phyloP scores from a whole-genome alignment of 306 rosid species.

The Citrullus colocynthis region DNA sequence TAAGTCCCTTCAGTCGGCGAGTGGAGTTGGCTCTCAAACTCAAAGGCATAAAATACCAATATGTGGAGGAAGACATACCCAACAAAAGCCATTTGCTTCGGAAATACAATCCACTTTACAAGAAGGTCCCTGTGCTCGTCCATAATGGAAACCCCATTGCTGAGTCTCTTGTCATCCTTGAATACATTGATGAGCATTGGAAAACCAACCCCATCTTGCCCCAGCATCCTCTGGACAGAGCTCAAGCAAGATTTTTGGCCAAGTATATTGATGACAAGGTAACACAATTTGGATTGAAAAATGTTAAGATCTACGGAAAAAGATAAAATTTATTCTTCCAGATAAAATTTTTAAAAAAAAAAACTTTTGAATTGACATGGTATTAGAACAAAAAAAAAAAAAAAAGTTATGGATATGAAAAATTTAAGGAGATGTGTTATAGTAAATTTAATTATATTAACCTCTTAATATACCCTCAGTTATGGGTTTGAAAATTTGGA shows the following conservation, averaged over 20 bases:
- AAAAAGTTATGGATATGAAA: too few relatives aligned
- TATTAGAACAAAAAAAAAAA: too few relatives aligned
- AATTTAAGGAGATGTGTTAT: too few relatives aligned
- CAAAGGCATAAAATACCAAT: slow-evolving; percentile 35
- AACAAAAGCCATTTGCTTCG: slow-evolving; percentile 30
- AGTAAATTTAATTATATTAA: too few relatives aligned
- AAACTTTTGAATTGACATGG: too few relatives aligned
- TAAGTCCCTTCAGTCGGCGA: slow-evolving; percentile 26
- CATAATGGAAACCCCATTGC: slow-evolving; percentile 33
- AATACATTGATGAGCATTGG: slow-evolving; percentile 8
- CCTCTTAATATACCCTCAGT: too few relatives aligned
- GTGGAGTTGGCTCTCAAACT: slow-evolving; percentile 35
- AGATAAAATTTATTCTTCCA: too few relatives aligned
- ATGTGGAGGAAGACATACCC: slow-evolving; percentile 14
- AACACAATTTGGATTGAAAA: too few relatives aligned
- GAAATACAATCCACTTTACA: slow-evolving; percentile 39
- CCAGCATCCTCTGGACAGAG: slow-evolving; percentile 24
- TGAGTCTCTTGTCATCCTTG: slow-evolving; percentile 26
- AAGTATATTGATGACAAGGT: background rate
- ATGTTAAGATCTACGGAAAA: too few relatives aligned
- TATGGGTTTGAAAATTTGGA: too few relatives aligned
- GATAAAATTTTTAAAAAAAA: too few relatives aligned
- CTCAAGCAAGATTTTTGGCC: slow-evolving; percentile 44
- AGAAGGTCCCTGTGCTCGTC: slow-evolving; percentile 37
- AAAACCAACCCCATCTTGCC: slow-evolving; percentile 28